phyloP scores from a whole-genome alignment of 140 eudicot genomes.

The Stevia rebaudiana region DNA sequence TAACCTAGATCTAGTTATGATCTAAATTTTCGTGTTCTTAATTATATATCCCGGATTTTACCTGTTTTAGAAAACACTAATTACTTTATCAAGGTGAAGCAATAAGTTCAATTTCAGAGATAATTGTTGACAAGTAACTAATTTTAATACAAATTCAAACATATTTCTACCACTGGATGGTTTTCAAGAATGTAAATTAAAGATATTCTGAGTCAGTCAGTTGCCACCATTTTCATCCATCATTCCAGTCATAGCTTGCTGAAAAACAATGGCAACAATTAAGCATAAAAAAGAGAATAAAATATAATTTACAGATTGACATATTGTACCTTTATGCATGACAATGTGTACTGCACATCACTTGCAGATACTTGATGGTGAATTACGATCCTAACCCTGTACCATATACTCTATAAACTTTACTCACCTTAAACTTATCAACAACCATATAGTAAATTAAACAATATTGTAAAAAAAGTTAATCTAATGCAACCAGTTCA shows the following conservation, averaged over 20 bases:
- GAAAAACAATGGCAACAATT: slow-evolving; percentile 15
- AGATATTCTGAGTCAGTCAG: slow-evolving; percentile 16
- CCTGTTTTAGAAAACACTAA: not conserved
- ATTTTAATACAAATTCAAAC: slow-evolving; percentile 12
- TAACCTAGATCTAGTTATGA: too few relatives aligned
- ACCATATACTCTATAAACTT: not conserved
- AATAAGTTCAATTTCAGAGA: not conserved
- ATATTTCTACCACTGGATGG: slow-evolving; percentile 10
- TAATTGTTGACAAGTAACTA: not conserved
- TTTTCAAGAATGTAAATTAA: slow-evolving; percentile 1
- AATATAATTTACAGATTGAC: not conserved
- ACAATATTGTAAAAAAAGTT: not conserved
- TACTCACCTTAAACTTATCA: not conserved
- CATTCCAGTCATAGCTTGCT: slow-evolving; percentile 57
- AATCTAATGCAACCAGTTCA: not conserved
- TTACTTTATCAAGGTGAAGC: not conserved
- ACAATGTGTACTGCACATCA: slow-evolving; percentile 67
- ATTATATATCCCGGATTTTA: too few relatives aligned
- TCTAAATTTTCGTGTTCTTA: too few relatives aligned
- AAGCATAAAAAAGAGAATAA: not conserved
- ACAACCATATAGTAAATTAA: not conserved
- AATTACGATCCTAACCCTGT: slow-evolving; percentile 72
- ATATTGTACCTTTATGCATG: slow-evolving; percentile 67
- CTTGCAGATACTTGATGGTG: slow-evolving; percentile 88
- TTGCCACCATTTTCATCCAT: slow-evolving; percentile 38